A percentile compares a stretch with the other conserved stretches of the same genome.
Evolutionary conservation across 1,139 yeast species (phyloP).

Genomic region (Cylindricascospora bacillispora): DNA sequence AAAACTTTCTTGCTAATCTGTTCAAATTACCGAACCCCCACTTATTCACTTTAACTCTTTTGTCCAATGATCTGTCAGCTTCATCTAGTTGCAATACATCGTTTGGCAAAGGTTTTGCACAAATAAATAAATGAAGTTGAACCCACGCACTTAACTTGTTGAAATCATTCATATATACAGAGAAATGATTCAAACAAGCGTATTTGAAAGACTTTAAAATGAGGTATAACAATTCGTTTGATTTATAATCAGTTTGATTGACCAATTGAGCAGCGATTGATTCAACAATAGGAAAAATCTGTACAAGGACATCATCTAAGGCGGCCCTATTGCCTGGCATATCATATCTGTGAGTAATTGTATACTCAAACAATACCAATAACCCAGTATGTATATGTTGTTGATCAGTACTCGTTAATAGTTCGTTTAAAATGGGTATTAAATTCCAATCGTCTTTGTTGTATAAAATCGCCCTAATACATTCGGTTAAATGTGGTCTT

Average conservation of each 20-base stretch:
- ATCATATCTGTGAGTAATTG: conserved; percentile 48
- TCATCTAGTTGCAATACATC: conserved; percentile 40
- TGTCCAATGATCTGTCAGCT: conserved; percentile 37
- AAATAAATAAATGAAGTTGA: conserved; percentile 41
- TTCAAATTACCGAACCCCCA: conserved; percentile 65
- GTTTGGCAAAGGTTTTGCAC: conserved; percentile 48
- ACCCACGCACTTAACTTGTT: conserved; percentile 52
- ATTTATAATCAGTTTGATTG: conserved; percentile 26
- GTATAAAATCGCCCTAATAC: conserved; percentile 48
- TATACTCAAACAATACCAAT: conserved; percentile 41
- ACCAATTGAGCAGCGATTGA: conserved; percentile 33
- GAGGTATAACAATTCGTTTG: conserved; percentile 48
- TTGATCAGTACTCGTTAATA: conserved; percentile 35
- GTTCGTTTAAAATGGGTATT: conserved; percentile 25
- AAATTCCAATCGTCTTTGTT: conserved; percentile 33
- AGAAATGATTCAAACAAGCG: conserved; percentile 43
- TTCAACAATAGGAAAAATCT: conserved; percentile 47
- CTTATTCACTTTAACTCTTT: conserved; percentile 49
- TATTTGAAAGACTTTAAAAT: conserved; percentile 55
- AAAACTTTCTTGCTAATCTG: conserved; percentile 34
- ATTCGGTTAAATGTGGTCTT: conserved; percentile 54
- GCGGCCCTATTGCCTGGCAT: conserved; percentile 33
- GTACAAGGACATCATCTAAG: conserved; percentile 36
- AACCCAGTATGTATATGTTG: conserved; percentile 48
- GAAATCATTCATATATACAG: conserved; percentile 37